These are phyloP conservation scores for Suillus subluteus DNA, from an alignment of 768 basidiomycete genomes.

Conservation along the genomic window DNA sequence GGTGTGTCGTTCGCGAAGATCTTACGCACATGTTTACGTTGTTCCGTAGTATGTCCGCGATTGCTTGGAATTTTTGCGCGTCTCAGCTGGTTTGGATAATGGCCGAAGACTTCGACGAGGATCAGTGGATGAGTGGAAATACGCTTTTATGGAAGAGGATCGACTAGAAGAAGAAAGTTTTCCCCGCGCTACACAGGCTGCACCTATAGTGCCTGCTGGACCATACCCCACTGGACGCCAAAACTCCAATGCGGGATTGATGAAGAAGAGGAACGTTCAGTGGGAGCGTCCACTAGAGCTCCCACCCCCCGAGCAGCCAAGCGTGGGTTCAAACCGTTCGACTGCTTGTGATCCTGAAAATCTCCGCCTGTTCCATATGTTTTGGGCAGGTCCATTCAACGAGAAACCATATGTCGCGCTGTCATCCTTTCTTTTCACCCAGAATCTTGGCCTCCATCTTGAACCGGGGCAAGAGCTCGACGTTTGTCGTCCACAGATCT, in stretches of 20 bases:
- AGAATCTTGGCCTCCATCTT: conserved; percentile 83
- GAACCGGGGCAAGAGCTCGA: conserved; percentile 36
- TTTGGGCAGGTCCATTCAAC: conserved; percentile 96
- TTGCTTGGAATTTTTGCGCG: conserved; percentile 86
- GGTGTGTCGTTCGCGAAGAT: conserved; percentile 40
- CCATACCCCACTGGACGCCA: conserved; percentile 32
- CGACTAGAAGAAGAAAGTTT: conserved; percentile 22
- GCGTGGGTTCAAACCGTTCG: conserved; percentile 42
- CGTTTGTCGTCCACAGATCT: conserved; percentile 87
- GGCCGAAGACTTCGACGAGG: conserved; percentile 73
- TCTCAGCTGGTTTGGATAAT: conserved; percentile 85
- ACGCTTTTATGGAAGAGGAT: conserved; percentile 69
- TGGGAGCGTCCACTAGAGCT: conserved; percentile 61
- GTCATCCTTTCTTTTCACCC: conserved; percentile 90
- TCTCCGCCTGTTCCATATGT: conserved; percentile 91
- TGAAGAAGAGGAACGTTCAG: conserved; percentile 57
- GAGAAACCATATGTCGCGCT: conserved; percentile 96
- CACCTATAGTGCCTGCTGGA: conserved; percentile 26
- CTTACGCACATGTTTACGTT: conserved; percentile 9
- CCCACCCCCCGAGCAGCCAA: conserved; percentile 48
- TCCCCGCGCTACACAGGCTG: conserved; percentile 12
- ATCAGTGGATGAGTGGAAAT: conserved; percentile 75
- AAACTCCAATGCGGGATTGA: conserved; percentile 58
- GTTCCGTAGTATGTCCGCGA: conserved; percentile 84
- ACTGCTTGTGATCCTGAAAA: conserved; percentile 72